Conservation (phyloP, 345 rosid species). For the Murraya koenigii region DNA sequence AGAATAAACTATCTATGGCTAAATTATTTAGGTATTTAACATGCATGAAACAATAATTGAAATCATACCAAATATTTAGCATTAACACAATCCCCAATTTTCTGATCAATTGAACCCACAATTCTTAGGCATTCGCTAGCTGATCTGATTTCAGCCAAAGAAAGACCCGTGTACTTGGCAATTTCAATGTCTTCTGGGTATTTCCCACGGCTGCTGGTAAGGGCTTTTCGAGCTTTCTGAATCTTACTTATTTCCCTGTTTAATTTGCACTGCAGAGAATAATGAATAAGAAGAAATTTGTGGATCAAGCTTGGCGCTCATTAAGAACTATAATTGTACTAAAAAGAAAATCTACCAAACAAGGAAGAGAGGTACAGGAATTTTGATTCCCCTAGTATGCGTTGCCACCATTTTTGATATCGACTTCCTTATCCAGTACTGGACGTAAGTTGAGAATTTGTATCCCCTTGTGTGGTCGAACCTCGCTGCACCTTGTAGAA, state of each 20-base stretch:
- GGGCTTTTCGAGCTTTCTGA: conserved; percentile 60
- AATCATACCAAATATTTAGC: conserved; percentile 56
- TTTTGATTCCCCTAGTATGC: conserved; percentile 60
- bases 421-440: conserved; percentile 79
- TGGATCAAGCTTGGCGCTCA: conserved; percentile 9
- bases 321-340: not conserved
- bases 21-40: not conserved
- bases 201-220: conserved; percentile 49
- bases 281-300: conserved; percentile 10
- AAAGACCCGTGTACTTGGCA: conserved; percentile 55
- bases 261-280: conserved; percentile 37
- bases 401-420: conserved; percentile 57
- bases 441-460: conserved; percentile 85
- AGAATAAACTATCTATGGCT: not conserved
- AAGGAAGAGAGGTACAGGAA: conserved; percentile 54
- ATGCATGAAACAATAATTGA: not conserved
- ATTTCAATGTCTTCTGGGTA: conserved; percentile 57
- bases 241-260: conserved; percentile 53
- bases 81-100: conserved; percentile 43
- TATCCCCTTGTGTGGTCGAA: conserved; percentile 81
- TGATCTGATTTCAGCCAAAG: conserved; percentile 63
- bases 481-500: conserved; percentile 79
- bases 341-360: conserved; percentile 7
- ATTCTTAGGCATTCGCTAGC: conserved; percentile 67
- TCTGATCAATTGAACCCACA: conserved; percentile 77